These are phyloP conservation scores for Backusella luteola DNA, from an alignment of 192 early-diverging fungal genomes.

Conservation along the genomic window DNA sequence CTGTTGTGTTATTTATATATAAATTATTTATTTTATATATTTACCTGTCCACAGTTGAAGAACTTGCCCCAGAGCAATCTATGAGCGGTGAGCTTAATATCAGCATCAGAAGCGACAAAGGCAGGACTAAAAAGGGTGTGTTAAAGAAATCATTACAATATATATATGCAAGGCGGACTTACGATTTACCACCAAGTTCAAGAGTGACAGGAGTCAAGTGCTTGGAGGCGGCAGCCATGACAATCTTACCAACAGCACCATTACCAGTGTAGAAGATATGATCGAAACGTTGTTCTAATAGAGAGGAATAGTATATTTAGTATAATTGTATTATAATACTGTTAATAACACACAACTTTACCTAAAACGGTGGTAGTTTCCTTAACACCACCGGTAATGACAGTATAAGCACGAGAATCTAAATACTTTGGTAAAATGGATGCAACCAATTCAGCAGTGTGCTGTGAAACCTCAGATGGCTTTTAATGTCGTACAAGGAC, in stretches of 20 bases:
- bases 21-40: not conserved
- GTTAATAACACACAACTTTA: slow-evolving; percentile 32
- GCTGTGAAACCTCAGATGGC: slow-evolving; percentile 79
- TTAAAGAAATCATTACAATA: not conserved
- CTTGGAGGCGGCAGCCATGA: slow-evolving; percentile 77
- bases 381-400: slow-evolving; percentile 75
- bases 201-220: slow-evolving; percentile 78
- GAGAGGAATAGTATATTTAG: slow-evolving; percentile 44
- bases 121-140: slow-evolving; percentile 40
- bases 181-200: slow-evolving; percentile 91
- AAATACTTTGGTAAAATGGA: slow-evolving; percentile 72
- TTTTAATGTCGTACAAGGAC: not conserved
- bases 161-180: not conserved
- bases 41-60: slow-evolving; percentile 79
- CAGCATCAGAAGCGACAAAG: slow-evolving; percentile 56
- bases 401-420: slow-evolving; percentile 59
- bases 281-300: slow-evolving; percentile 70
- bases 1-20: not conserved
- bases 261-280: slow-evolving; percentile 92
- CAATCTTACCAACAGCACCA: slow-evolving; percentile 71
- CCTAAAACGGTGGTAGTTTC: slow-evolving; percentile 66
- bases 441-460: slow-evolving; percentile 64
- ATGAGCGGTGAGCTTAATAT: slow-evolving; percentile 61
- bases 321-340: slow-evolving; percentile 12
- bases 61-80: slow-evolving; percentile 81